Conservation (phyloP, 164 flowering plant genomes). For the Cinnamomum micranthum region DNA sequence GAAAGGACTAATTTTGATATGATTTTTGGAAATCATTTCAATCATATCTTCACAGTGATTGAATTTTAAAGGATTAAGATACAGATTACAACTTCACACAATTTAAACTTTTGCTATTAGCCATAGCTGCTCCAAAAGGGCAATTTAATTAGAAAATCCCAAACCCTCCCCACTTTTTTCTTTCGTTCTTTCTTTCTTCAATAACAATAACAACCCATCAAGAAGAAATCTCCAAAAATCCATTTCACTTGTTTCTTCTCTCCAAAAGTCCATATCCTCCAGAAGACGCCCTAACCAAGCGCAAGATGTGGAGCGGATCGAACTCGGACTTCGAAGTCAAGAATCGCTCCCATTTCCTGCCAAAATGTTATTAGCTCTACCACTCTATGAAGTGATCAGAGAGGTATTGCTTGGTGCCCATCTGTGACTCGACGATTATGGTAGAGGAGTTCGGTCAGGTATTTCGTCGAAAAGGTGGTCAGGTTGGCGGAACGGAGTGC, state of each 20-base stretch:
- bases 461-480: constrained; percentile 12
- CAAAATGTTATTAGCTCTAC: constrained; percentile 73
- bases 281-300: constrained; percentile 78
- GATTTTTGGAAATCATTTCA: no score
- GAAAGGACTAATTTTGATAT: no score
- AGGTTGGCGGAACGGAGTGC: constrained; percentile 25
- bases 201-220: background rate
- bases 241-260: background rate
- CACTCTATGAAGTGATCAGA: constrained; percentile 56
- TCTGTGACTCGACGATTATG: constrained; percentile 16
- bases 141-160: no score
- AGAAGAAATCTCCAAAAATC: background rate
- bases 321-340: constrained; percentile 53
- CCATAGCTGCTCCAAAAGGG: no score
- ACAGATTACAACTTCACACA: no score
- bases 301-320: constrained; percentile 77
- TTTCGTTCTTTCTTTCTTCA: background rate
- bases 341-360: constrained; percentile 61
- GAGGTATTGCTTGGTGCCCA: constrained; percentile 73
- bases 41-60: no score
- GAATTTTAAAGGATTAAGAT: no score
- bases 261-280: constrained; percentile 25
- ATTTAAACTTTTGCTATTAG: no score
- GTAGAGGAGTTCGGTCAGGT: constrained; percentile 12
- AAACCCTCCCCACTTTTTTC: background rate